Evolutionary conservation across 1,139 yeast genomes (phyloP).

Genomic region (Geotrichum klebahnii): DNA sequence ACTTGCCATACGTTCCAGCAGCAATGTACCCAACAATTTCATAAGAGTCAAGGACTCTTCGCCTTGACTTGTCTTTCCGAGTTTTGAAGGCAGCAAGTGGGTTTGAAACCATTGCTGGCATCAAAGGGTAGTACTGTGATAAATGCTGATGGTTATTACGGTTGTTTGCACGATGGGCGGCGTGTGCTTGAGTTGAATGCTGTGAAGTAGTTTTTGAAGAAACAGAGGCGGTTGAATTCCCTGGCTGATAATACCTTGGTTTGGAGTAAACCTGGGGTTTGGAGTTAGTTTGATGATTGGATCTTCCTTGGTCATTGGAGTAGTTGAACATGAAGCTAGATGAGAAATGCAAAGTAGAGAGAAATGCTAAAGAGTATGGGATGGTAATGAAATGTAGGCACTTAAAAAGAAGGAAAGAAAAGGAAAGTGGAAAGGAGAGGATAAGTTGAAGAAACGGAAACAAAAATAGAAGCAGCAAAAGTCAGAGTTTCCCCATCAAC

Average conservation of each 20-base stretch:
- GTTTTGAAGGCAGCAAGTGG: constrained; percentile 40
- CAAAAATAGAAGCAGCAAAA: no score
- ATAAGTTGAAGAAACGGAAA: no score
- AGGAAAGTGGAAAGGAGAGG: no score
- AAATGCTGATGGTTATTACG: not conserved
- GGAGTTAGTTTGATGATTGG: not conserved
- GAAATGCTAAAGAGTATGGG: no score
- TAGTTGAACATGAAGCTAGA: constrained; percentile 3
- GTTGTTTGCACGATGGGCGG: not conserved
- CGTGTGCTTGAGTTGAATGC: not conserved
- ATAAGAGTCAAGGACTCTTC: constrained; percentile 73
- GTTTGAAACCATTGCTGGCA: constrained; percentile 29
- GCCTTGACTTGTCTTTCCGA: constrained; percentile 65
- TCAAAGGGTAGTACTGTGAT: not conserved
- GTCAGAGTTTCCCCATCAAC: no score
- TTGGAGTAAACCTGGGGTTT: not conserved
- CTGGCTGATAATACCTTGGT: not conserved
- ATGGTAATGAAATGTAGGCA: no score
- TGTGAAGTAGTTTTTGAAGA: not conserved
- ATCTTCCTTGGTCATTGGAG: constrained; percentile 5
- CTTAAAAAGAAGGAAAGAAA: no score
- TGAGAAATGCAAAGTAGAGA: not conserved
- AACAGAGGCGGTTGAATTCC: constrained; percentile 1
- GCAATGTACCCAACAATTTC: constrained; percentile 93
- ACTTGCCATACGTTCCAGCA: constrained; percentile 88